Base-by-base conservation (phyloP, 2,329 filamentous ascomycete species). In the Xylariaceae sp. region DNA sequence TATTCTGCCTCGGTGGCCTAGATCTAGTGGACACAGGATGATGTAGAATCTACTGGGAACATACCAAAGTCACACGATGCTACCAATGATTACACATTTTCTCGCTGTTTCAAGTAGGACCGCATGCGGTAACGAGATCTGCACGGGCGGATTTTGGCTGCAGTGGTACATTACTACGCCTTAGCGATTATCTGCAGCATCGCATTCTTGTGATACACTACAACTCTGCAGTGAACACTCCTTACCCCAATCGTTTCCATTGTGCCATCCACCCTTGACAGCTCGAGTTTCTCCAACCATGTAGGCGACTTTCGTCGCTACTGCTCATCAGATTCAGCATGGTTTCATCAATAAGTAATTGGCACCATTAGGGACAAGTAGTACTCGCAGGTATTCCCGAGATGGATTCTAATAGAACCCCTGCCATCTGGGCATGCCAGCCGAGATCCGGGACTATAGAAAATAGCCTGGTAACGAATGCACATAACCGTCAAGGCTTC, bases 381-480 rank as follows among this genome's bases (percentile, higher is more conserved):
- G 29, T 26, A 16, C 18, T 10, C 20, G 4, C n/a, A 29, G 13
- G 16, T 3, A 18, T 29, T 41, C 15, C 23, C 30, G 21, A 20
- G 26, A 46, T 20, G 24, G 27, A 32, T 47, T 30, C n/a, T 26
- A 26, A n/a, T n/a, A n/a, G n/a, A n/a, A n/a, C n/a, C n/a, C n/a
- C n/a, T n/a, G 32, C 30, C 15, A 24, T 40, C 44, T 35, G n/a
- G 26, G 42, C 36, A 24, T 27, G 6, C 18, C 18, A 44, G 27
- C 27, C n/a, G 37, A 21, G 10, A 24, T 18, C 18, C n/a, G 24
- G 23, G 40, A 37, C 24, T 30, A 50, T 35, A 54, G 32, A 50
- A 57, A 54, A 50, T 47, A 54, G 50, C 50, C 16, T 45, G 50
- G 50, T 44, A 41, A 57, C 50, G 50, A 54, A 30, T 3, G 40